A percentile compares a stretch with the other conserved stretches of the same genome.
These are phyloP conservation scores for Phaseolus lunatus DNA, from an alignment of 306 rosid species.

Conservation along the genomic window DNA sequence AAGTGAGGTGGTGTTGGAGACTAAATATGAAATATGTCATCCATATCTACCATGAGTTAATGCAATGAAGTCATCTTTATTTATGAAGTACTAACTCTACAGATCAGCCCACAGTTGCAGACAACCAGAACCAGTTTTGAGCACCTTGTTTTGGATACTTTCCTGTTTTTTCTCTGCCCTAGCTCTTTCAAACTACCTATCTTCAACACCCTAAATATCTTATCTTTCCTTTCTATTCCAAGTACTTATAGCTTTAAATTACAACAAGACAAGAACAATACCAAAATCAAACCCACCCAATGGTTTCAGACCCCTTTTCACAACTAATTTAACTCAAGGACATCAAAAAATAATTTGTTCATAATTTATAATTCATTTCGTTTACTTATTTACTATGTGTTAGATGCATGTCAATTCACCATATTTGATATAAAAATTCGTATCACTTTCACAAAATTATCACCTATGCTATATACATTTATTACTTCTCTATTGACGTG, in stretches of 20 bases:
- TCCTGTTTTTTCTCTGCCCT: slow-evolving; percentile 37
- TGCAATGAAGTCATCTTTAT: slow-evolving; percentile 35
- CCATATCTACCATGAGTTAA: slow-evolving; percentile 38
- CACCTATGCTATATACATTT: too few relatives aligned
- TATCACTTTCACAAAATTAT: too few relatives aligned
- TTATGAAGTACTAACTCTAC: slow-evolving; percentile 32
- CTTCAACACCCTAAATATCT: background rate
- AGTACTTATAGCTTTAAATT: slow-evolving; percentile 16
- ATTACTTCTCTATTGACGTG: too few relatives aligned
- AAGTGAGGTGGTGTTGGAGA: background rate
- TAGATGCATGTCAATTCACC: too few relatives aligned
- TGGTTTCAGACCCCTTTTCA: background rate
- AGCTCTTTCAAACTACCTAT: slow-evolving; percentile 32
- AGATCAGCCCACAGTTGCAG: slow-evolving; percentile 49
- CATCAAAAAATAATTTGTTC: too few relatives aligned
- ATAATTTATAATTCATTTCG: too few relatives aligned
- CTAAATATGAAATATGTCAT: slow-evolving; percentile 17
- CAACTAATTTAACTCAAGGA: too few relatives aligned
- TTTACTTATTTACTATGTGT: too few relatives aligned
- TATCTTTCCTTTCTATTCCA: slow-evolving; percentile 25
- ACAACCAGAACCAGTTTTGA: slow-evolving; percentile 47
- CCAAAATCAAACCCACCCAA: background rate
- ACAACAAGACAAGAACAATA: background rate
- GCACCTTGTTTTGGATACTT: slow-evolving; percentile 52
- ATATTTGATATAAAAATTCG: too few relatives aligned